A percentile compares a stretch with the other conserved stretches of the same genome.
These are phyloP conservation scores for Pythium graminicola DNA, from an alignment of 352 stramenopile genomes.

Conservation along the genomic window DNA sequence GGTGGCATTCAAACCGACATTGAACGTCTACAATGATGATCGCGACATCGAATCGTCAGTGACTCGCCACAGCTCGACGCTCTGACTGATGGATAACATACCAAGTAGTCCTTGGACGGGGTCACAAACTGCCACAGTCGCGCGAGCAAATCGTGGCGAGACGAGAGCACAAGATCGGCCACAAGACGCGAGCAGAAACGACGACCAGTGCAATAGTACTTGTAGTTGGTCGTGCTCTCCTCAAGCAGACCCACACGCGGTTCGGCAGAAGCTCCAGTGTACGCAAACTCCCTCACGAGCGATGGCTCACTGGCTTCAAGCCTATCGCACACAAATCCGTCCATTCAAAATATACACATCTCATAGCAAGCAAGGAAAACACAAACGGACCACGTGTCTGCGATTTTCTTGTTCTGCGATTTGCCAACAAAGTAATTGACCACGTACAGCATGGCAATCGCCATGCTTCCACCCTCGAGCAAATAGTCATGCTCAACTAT, in stretches of 20 bases:
- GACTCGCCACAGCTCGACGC: no score
- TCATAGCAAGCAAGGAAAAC: neutral
- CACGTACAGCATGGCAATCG: conserved; percentile 44
- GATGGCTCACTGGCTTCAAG: conserved; percentile 56
- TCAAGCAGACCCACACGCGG: conserved; percentile 58
- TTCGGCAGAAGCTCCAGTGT: conserved; percentile 55
- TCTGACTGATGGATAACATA: conserved; percentile 18
- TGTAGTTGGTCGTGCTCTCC: conserved; percentile 72
- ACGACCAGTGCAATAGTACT: conserved; percentile 80
- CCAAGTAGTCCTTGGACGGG: conserved; percentile 46
- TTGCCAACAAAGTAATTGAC: conserved; percentile 60
- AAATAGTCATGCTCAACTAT: conserved; percentile 27
- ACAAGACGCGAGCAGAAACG: conserved; percentile 72
- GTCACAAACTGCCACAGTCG: conserved; percentile 41
- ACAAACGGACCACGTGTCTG: conserved; percentile 49
- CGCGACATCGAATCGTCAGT: neutral
- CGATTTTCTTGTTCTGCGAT: conserved; percentile 56
- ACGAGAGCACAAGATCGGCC: conserved; percentile 45
- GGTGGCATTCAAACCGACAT: conserved; percentile 50
- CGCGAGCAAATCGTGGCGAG: conserved; percentile 62
- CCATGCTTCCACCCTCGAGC: conserved; percentile 40
- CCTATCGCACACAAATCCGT: conserved; percentile 21
- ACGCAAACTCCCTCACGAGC: conserved; percentile 65
- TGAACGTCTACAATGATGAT: conserved; percentile 44
- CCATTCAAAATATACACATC: neutral